A percentile compares a stretch with the other conserved stretches of the same genome.
Conservation (phyloP, 371 early-diverging fungal species). For the Basidiobolus meristosporus region DNA sequence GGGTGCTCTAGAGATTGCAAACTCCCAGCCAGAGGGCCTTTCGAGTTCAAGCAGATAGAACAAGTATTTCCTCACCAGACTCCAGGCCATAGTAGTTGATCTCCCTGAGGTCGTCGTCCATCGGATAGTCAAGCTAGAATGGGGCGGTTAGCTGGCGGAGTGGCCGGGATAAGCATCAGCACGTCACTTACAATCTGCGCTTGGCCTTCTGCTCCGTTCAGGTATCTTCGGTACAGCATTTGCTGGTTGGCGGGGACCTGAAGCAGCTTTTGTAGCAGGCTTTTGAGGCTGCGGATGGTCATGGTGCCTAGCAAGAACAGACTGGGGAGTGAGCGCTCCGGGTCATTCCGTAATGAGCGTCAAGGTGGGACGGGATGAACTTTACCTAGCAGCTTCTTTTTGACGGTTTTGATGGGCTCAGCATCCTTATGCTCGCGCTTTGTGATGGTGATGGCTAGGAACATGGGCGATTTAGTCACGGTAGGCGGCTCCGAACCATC, state of each 20-base stretch:
- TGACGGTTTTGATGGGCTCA: conserved; percentile 9
- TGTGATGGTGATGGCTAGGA: conserved; percentile 6
- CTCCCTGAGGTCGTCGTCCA: conserved; percentile 19
- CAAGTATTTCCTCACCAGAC: conserved; percentile 12
- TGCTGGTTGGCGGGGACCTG: conserved; percentile 11
- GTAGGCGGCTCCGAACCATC: not conserved
- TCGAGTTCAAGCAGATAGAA: conserved; percentile 1
- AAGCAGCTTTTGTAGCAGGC: conserved; percentile 15
- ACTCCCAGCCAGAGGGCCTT: no score
- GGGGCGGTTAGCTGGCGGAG: no score
- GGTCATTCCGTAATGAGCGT: no score
- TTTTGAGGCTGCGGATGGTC: conserved; percentile 20
- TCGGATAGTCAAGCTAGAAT: no score
- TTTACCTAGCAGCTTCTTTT: conserved; percentile 24
- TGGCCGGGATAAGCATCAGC: no score
- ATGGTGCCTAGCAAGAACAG: conserved; percentile 11
- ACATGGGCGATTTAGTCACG: not conserved
- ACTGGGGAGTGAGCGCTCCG: not conserved
- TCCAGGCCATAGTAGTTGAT: conserved; percentile 13
- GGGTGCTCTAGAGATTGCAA: no score
- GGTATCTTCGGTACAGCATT: conserved; percentile 8
- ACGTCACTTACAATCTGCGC: no score
- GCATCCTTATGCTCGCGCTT: conserved; percentile 4
- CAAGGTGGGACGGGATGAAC: no score
- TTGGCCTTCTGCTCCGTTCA: no score